A percentile compares a stretch with the other conserved stretches of the same genome.
Conservation (phyloP, 441 rosid genomes). For the Pelargonium citronellum region DNA sequence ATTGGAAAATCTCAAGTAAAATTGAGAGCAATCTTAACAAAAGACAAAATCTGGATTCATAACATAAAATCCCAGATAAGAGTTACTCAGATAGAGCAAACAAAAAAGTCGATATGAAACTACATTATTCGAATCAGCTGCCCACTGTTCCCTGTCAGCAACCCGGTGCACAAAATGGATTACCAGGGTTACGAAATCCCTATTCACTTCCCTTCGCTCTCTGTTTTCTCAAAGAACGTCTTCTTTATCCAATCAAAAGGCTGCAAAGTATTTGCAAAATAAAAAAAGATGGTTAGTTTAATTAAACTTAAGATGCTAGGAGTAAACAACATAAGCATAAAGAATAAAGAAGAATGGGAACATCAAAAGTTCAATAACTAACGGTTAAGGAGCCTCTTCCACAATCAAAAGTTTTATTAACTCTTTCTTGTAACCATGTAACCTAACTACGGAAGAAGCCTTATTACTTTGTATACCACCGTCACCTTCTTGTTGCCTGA, state of each 20-base stretch:
- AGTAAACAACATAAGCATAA: not conserved
- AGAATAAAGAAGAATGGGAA: not conserved
- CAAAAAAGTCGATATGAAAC: conserved; percentile 19
- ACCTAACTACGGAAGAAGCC: not conserved
- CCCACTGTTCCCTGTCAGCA: conserved; percentile 20
- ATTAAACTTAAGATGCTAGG: not conserved
- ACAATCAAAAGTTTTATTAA: not conserved
- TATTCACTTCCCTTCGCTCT: conserved; percentile 37
- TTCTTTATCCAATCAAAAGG: conserved; percentile 85
- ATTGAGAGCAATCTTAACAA: not conserved
- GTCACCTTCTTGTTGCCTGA: not conserved
- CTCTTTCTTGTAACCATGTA: too few species aligned
- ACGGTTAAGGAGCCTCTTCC: not conserved
- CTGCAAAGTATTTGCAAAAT: conserved; percentile 28
- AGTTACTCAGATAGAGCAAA: conserved; percentile 19
- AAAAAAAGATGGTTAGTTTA: not conserved
- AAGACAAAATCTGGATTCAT: not conserved
- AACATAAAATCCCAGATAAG: conserved; percentile 14
- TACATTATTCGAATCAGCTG: conserved; percentile 29
- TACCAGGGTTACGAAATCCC: conserved; percentile 13
- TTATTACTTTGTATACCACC: not conserved
- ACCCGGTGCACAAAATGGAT: conserved; percentile 18
- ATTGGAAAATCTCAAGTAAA: not conserved
- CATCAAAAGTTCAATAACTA: not conserved
- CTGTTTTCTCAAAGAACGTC: conserved; percentile 65